Conservation (phyloP, 441 rosid genomes). For the Pelargonium australe region DNA sequence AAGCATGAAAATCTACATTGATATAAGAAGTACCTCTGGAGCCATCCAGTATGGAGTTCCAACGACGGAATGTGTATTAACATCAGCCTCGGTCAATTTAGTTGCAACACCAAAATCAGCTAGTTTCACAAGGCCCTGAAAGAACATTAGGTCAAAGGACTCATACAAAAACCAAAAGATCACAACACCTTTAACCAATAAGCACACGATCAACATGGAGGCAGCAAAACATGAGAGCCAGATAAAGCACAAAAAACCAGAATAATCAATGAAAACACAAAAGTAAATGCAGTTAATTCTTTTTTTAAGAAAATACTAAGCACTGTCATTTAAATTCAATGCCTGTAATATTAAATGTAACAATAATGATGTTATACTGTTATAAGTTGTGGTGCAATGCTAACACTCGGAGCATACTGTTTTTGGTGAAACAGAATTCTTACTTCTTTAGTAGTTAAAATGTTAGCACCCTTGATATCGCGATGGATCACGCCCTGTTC, state of each 20-base stretch:
- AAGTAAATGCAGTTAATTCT: constrained; percentile 3
- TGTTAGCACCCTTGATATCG: constrained; percentile 98
- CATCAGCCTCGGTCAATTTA: constrained; percentile 96
- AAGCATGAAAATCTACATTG: not conserved
- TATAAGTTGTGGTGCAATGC: constrained; percentile 4
- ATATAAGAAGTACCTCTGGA: constrained; percentile 63
- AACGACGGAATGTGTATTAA: constrained; percentile 96
- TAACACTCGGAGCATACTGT: not conserved
- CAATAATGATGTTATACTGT: not conserved
- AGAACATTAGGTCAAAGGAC: constrained; percentile 17
- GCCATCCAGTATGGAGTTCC: constrained; percentile 99
- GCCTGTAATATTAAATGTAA: not conserved
- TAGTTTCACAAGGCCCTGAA: constrained; percentile 96
- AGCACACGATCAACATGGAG: constrained; percentile 6
- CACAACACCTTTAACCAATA: not conserved
- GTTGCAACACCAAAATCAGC: constrained; percentile 99
- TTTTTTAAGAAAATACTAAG: not conserved
- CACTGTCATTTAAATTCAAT: not conserved
- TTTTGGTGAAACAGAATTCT: not conserved
- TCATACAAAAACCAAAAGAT: not conserved
- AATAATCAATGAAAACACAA: not conserved
- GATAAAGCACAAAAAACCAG: not conserved
- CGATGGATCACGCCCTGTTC: constrained; percentile 99
- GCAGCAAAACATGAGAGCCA: not conserved
- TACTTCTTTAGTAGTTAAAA: constrained; percentile 95